These are phyloP conservation scores for Phytophthora rubi DNA, from an alignment of 352 stramenopile species.

Conservation along the genomic window DNA sequence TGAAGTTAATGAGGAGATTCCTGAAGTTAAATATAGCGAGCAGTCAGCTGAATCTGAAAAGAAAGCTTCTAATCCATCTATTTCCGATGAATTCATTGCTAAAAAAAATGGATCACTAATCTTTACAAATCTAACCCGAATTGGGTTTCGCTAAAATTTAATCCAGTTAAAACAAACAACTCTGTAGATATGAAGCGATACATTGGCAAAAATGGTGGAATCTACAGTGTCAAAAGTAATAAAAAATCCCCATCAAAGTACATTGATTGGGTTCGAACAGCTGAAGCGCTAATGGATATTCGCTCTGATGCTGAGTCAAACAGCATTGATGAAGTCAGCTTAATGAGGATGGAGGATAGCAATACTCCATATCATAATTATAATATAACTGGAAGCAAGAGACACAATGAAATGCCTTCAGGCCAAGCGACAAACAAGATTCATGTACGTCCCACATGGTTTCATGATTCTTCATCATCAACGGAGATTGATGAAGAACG, in stretches of 20 bases:
- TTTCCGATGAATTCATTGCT: neutral
- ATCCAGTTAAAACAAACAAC: neutral
- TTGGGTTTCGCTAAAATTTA: neutral
- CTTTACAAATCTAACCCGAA: neutral
- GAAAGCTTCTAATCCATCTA: neutral
- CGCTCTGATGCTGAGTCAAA: neutral
- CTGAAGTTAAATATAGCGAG: too few species aligned
- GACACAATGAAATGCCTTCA: too few species aligned
- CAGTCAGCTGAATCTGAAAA: too few species aligned
- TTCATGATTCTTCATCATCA: neutral
- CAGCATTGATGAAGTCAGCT: neutral
- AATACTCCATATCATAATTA: neutral
- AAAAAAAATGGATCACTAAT: neutral
- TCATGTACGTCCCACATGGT: neutral
- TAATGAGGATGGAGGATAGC: neutral
- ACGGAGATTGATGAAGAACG: neutral
- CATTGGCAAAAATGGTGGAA: neutral
- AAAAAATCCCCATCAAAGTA: neutral
- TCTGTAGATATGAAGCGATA: neutral
- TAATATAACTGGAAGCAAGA: neutral
- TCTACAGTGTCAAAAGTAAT: neutral
- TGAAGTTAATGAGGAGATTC: too few species aligned
- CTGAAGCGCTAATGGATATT: neutral
- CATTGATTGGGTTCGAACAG: neutral
- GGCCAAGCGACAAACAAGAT: too few species aligned